A percentile compares a stretch with the other conserved stretches of the same genome.
Evolutionary conservation across 371 early-diverging fungal genomes (phyloP).

Genomic region (Mucor racemosus): DNA sequence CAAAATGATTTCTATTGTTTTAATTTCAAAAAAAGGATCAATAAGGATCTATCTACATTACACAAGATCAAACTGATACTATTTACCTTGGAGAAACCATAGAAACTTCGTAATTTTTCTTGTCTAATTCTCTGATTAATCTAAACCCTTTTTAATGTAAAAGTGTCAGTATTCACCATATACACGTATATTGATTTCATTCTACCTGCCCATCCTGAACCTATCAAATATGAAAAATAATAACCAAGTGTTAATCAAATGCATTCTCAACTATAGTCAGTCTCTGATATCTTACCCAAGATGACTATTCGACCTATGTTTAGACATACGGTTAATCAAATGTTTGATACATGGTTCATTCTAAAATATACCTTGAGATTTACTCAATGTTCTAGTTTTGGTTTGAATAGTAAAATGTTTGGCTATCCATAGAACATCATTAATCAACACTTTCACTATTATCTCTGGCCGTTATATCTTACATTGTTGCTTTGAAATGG

Average conservation of each 20-base stretch:
- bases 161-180: neutral
- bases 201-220: conserved; percentile 72
- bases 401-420: conserved; percentile 28
- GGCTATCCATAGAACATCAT: neutral
- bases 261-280: neutral
- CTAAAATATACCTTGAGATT: conserved; percentile 27
- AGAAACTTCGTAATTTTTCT: conserved; percentile 66
- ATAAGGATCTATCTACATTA: neutral
- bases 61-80: conserved; percentile 2
- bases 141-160: conserved; percentile 55
- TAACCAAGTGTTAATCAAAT: neutral
- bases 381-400: conserved; percentile 31
- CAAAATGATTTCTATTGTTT: conserved; percentile 70
- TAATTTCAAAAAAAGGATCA: neutral
- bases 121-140: conserved; percentile 63
- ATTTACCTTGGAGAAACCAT: conserved; percentile 69
- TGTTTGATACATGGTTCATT: too few species aligned
- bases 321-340: too few species aligned
- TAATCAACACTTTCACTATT: neutral
- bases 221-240: conserved; percentile 18
- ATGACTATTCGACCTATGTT: conserved; percentile 24
- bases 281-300: conserved; percentile 14
- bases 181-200: neutral
- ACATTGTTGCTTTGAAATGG: conserved; percentile 2
- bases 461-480: neutral